Conservation (phyloP, 2,329 filamentous ascomycete genomes). For the Sarocladiaceae sp. region DNA sequence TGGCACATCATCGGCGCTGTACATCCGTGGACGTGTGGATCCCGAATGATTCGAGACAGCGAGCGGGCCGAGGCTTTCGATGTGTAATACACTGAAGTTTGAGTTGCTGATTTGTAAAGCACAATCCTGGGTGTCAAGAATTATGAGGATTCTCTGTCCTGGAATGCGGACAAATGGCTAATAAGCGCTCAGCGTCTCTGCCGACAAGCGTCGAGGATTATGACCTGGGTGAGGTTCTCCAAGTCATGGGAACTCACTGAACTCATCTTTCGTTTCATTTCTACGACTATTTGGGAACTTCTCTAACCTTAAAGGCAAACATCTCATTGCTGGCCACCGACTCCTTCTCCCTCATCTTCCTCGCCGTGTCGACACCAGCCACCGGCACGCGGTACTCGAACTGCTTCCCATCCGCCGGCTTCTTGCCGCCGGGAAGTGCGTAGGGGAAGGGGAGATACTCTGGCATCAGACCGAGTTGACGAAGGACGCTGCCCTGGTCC, state of each 20-base stretch:
- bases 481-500: slow-evolving; percentile 60
- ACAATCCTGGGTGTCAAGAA: too few relatives aligned
- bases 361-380: slow-evolving; percentile 15
- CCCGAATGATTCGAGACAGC: background rate
- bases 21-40: background rate
- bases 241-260: too few relatives aligned
- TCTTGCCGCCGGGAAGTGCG: slow-evolving; percentile 30
- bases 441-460: slow-evolving; percentile 60
- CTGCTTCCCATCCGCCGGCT: slow-evolving; percentile 9
- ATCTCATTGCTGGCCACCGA: slow-evolving; percentile 12
- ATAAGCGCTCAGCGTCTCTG: too few relatives aligned
- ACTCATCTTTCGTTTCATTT: too few relatives aligned
- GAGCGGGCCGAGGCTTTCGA: background rate
- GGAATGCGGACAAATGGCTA: too few relatives aligned
- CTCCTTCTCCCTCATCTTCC: slow-evolving; percentile 13
- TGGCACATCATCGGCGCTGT: too few relatives aligned
- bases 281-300: background rate
- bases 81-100: too few relatives aligned
- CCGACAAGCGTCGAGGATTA: too few relatives aligned
- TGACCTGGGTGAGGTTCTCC: too few relatives aligned
- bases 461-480: slow-evolving; percentile 48
- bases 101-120: too few relatives aligned
- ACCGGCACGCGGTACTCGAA: slow-evolving; percentile 15
- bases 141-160: too few relatives aligned
- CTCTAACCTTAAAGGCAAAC: slow-evolving; percentile 9